Base-by-base conservation (phyloP, 495 filamentous ascomycete genomes). In the Aspergillus mulundensis region DNA sequence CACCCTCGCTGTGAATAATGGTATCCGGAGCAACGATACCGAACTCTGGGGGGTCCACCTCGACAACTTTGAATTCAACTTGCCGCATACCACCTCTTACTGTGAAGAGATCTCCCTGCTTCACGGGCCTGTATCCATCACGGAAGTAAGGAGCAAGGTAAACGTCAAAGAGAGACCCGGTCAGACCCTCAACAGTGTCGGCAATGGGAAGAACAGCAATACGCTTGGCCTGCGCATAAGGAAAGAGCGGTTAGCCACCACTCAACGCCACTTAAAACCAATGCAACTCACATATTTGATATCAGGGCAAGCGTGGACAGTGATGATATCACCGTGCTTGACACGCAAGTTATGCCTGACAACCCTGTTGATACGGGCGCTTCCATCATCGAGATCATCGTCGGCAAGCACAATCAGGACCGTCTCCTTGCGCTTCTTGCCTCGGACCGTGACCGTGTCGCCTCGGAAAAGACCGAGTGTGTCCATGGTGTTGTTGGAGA, bases 71-170 rank as follows among this genome's bases (percentile, higher is more conserved):
- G 78, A 98, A 98, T 67, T 98, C 94, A 10, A 97, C 94, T 70
- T 96, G 91, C 68, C 95, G 84, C 94, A 97, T 97, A 73, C 91
- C 93, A 74, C 91, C 94, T 70, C 94, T 87, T 61, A 91, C 89
- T 67, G 91, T 96, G 81, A 98, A 98, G 39, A 96, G 84, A 66
- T 98, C 94, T 53, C 91, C 94, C 80, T 97, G 93, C 67, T 92
- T 84, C 43, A 98, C 89, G 53, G 94, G 94, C 63, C 94, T 83
- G 79, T 98, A 98, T 53, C 95, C 94, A 81, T 98, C 94, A 61
- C 94, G 91, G 85, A 98, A 98, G 79, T 98, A 98, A 58, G 95
- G 95, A 50, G 95, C 95, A 63, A 98, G 91, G 84, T 91, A 98
- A 61, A 98, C 94, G 66, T 98, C 94, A 81, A 98, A 98, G 44